Conservation (phyloP, 768 basidiomycete genomes). For the Glaciozyma antarctica region DNA sequence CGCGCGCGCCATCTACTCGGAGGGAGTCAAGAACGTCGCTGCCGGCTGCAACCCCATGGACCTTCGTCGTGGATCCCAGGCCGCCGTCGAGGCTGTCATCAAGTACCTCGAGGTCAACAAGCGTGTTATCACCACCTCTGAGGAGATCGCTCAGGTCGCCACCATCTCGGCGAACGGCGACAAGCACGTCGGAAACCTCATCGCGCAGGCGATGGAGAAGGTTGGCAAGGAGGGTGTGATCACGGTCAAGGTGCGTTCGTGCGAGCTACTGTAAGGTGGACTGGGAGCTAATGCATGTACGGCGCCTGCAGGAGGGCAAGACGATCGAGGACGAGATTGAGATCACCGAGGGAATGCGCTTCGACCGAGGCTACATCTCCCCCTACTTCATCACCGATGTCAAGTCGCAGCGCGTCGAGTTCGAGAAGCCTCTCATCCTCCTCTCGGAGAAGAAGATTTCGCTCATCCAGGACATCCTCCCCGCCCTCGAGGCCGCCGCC, state of each 20-base stretch:
- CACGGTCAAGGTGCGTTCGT: slow-evolving; percentile 62
- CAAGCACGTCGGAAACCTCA: slow-evolving; percentile 80
- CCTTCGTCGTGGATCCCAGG: slow-evolving; percentile 93
- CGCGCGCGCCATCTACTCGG: slow-evolving; percentile 92
- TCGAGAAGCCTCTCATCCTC: slow-evolving; percentile 90
- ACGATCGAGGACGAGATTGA: slow-evolving; percentile 99
- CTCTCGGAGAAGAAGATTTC: slow-evolving; percentile 98
- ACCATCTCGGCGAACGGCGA: slow-evolving; percentile 81
- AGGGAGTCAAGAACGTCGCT: slow-evolving; percentile 98
- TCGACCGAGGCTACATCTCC: slow-evolving; percentile 96
- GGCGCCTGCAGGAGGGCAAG: slow-evolving; percentile 55
- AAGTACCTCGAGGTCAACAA: slow-evolving; percentile 79
- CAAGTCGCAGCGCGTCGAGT: slow-evolving; percentile 79
- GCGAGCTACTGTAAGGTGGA: no score
- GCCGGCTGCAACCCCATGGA: slow-evolving; percentile 99
- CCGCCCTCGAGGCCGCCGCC: slow-evolving; percentile 56
- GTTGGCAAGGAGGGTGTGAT: slow-evolving; percentile 99
- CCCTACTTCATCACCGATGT: slow-evolving; percentile 97
- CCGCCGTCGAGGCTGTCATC: slow-evolving; percentile 90
- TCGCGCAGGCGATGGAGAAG: slow-evolving; percentile 98
- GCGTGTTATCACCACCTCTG: slow-evolving; percentile 88
- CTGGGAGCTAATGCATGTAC: no score
- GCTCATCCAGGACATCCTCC: slow-evolving; percentile 84
- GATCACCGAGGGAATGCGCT: slow-evolving; percentile 99
- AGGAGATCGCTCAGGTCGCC: slow-evolving; percentile 88